These are phyloP conservation scores for Rhodotorula glutinis DNA, from an alignment of 1,284 basidiomycete species.

Conservation along the genomic window DNA sequence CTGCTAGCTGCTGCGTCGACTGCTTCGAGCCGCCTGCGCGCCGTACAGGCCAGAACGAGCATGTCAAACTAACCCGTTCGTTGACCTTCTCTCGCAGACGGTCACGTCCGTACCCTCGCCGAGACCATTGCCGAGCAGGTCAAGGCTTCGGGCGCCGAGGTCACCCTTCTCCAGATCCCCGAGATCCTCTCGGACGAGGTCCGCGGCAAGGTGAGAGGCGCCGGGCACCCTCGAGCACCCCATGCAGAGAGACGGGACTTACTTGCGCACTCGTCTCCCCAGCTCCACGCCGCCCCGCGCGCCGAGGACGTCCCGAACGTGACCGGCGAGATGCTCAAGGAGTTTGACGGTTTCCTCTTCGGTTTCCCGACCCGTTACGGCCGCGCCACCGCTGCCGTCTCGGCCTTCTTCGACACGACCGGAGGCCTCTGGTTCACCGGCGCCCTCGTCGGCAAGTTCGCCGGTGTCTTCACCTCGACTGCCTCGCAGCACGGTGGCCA, in stretches of 20 bases:
- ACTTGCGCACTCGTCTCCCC: not conserved
- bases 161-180: slow-evolving; percentile 31
- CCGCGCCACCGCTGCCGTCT: slow-evolving; percentile 51
- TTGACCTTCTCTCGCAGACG: slow-evolving; percentile 26
- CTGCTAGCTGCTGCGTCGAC: no score
- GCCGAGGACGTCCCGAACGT: slow-evolving; percentile 66
- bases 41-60: no score
- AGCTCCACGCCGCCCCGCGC: slow-evolving; percentile 65
- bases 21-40: no score
- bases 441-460: slow-evolving; percentile 71
- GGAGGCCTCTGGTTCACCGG: slow-evolving; percentile 64
- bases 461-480: slow-evolving; percentile 40
- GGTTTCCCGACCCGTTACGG: slow-evolving; percentile 7
- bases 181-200: slow-evolving; percentile 68
- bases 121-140: slow-evolving; percentile 72
- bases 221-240: not conserved
- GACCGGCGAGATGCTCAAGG: slow-evolving; percentile 59
- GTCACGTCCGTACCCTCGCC: slow-evolving; percentile 60
- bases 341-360: slow-evolving; percentile 23
- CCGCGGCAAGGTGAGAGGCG: slow-evolving; percentile 53
- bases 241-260: no score
- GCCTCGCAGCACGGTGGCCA: slow-evolving; percentile 49
- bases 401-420: slow-evolving; percentile 59
- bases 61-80: not conserved
- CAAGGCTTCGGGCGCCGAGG: slow-evolving; percentile 63